These are phyloP conservation scores for Cadophora sp. DNA, from an alignment of 2,329 filamentous ascomycete species.

Conservation along the genomic window DNA sequence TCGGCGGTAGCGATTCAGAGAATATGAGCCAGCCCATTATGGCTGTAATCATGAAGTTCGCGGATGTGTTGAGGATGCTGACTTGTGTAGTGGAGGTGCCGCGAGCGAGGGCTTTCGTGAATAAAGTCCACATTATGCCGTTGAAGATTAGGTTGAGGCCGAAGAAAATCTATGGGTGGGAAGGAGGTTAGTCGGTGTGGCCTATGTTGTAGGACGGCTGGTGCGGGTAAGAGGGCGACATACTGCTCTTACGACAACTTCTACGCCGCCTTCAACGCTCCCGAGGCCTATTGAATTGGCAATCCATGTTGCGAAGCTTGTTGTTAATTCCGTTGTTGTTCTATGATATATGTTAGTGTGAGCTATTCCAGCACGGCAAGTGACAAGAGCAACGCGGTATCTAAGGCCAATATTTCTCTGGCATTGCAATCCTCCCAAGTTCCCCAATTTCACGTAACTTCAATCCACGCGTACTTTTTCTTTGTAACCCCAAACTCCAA, in stretches of 20 bases:
- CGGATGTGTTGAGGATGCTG: slow-evolving; percentile 80
- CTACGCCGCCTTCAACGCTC: slow-evolving; percentile 53
- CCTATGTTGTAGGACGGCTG: neutral
- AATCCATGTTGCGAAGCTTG: slow-evolving; percentile 55
- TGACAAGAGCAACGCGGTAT: neutral
- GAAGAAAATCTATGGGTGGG: slow-evolving; percentile 63
- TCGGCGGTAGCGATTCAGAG: slow-evolving; percentile 70
- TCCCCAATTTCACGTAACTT: too few species aligned
- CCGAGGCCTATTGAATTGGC: slow-evolving; percentile 52
- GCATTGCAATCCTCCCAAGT: neutral
- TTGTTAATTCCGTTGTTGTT: slow-evolving; percentile 63
- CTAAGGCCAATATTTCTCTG: neutral
- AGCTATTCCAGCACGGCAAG: neutral
- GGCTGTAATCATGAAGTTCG: slow-evolving; percentile 82
- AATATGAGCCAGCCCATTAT: slow-evolving; percentile 75
- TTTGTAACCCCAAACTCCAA: neutral
- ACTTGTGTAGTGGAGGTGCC: slow-evolving; percentile 81
- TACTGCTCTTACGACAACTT: slow-evolving; percentile 58
- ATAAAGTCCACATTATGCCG: slow-evolving; percentile 77
- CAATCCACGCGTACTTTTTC: too few species aligned
- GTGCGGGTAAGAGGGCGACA: slow-evolving; percentile 34
- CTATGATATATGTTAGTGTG: slow-evolving; percentile 41
- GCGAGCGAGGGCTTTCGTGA: slow-evolving; percentile 77
- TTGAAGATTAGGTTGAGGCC: slow-evolving; percentile 57
- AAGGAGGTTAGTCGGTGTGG: slow-evolving; percentile 4